Evolutionary conservation across 768 basidiomycete species (phyloP).

Genomic region (Mycena galericulata): DNA sequence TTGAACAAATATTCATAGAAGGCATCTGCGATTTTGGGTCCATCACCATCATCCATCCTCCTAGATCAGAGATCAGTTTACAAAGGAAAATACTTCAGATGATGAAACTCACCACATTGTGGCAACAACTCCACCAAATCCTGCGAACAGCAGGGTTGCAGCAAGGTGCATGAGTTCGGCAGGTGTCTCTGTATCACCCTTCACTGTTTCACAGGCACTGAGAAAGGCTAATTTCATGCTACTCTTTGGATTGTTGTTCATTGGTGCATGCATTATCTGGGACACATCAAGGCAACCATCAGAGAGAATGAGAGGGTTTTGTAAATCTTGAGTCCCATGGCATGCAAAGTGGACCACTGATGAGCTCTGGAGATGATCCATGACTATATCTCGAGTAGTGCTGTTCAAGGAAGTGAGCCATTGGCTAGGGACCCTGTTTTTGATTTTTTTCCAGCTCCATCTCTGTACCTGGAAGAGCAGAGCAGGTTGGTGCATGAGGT

Average conservation of each 20-base stretch:
- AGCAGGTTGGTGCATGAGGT: slow-evolving; percentile 6
- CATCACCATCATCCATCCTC: slow-evolving; percentile 16
- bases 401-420: no score
- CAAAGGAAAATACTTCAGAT: neutral
- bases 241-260: neutral
- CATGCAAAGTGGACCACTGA: slow-evolving; percentile 48
- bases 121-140: no score
- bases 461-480: slow-evolving; percentile 3
- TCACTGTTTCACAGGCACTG: slow-evolving; percentile 48
- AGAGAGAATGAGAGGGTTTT: slow-evolving; percentile 37
- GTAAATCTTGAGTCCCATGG: slow-evolving; percentile 42
- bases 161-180: slow-evolving; percentile 43
- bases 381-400: slow-evolving; percentile 4
- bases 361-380: slow-evolving; percentile 13
- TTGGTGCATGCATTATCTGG: slow-evolving; percentile 36
- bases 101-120: slow-evolving; percentile 38
- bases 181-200: slow-evolving; percentile 37
- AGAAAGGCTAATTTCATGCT: slow-evolving; percentile 41
- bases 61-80: neutral
- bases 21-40: slow-evolving; percentile 18
- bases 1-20: slow-evolving; percentile 26
- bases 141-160: no score
- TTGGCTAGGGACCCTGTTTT: no score
- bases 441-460: slow-evolving; percentile 10
- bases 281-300: slow-evolving; percentile 35